phyloP scores from a whole-genome alignment of 148 eudicot genomes.

The Chenopodium berlandieri region DNA sequence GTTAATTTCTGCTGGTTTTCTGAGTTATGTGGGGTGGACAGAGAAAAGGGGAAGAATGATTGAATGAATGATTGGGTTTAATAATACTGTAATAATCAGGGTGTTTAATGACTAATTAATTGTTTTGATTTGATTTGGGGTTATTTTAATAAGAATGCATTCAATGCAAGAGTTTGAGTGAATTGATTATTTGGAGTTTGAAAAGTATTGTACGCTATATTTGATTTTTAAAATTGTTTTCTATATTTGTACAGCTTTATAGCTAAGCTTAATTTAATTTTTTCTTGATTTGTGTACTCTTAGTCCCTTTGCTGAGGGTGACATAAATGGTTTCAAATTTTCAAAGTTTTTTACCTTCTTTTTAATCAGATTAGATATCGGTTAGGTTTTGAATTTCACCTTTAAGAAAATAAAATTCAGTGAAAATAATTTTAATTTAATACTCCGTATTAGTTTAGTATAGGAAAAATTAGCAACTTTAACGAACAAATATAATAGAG shows the following conservation, averaged over 20 bases:
- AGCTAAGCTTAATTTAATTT: not conserved
- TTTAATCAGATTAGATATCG: too few species aligned
- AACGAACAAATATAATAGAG: too few species aligned
- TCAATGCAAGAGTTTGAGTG: not conserved
- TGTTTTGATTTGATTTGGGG: not conserved
- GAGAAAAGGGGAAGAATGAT: constrained; percentile 14
- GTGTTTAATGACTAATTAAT: not conserved
- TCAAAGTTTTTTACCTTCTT: too few species aligned
- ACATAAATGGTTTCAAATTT: not conserved
- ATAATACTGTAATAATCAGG: not conserved
- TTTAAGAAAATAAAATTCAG: too few species aligned
- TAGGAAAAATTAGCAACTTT: too few species aligned
- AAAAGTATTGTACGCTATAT: not conserved
- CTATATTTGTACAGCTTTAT: not conserved
- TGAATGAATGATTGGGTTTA: not conserved
- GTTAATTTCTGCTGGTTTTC: not conserved
- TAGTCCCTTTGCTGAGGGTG: not conserved
- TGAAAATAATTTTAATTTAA: too few species aligned
- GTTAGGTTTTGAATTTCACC: too few species aligned
- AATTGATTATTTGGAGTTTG: not conserved
- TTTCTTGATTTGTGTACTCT: not conserved
- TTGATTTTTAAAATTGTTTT: not conserved
- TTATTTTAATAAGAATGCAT: not conserved
- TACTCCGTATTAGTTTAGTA: too few species aligned
- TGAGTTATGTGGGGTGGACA: not conserved